Evolutionary conservation across 768 basidiomycete genomes (phyloP).

Genomic region (Zangia roseola): DNA sequence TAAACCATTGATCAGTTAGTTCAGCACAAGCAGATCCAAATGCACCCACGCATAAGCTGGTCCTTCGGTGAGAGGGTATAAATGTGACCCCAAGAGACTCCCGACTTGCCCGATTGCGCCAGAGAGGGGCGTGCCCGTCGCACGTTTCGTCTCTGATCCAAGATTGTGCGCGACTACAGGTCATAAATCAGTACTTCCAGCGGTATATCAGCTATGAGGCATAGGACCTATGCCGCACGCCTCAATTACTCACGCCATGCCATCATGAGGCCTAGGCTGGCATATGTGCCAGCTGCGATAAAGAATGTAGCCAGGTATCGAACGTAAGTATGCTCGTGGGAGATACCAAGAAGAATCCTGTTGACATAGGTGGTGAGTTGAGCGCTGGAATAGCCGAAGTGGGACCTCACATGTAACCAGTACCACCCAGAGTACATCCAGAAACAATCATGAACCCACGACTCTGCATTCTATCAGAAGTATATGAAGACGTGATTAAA

Average conservation of each 20-base stretch:
- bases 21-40: no score
- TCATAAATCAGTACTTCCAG: no score
- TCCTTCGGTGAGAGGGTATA: slow-evolving; percentile 41
- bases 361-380: neutral
- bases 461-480: slow-evolving; percentile 43
- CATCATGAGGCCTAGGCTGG: slow-evolving; percentile 43
- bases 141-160: slow-evolving; percentile 46
- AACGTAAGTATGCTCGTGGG: slow-evolving; percentile 30
- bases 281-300: slow-evolving; percentile 46
- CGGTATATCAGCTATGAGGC: no score
- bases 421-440: slow-evolving; percentile 32
- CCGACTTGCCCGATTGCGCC: slow-evolving; percentile 44
- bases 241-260: slow-evolving; percentile 44
- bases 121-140: slow-evolving; percentile 41
- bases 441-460: slow-evolving; percentile 38
- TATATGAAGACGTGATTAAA: slow-evolving; percentile 36
- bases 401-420: slow-evolving; percentile 41
- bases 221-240: no score
- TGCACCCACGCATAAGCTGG: slow-evolving; percentile 37
- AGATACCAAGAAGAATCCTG: slow-evolving; percentile 36
- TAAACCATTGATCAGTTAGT: no score
- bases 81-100: slow-evolving; percentile 39
- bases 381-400: neutral
- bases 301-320: slow-evolving; percentile 48
- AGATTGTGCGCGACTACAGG: slow-evolving; percentile 40